Conservation (phyloP, 805 yeast species). For the Candida wancherniae region DNA sequence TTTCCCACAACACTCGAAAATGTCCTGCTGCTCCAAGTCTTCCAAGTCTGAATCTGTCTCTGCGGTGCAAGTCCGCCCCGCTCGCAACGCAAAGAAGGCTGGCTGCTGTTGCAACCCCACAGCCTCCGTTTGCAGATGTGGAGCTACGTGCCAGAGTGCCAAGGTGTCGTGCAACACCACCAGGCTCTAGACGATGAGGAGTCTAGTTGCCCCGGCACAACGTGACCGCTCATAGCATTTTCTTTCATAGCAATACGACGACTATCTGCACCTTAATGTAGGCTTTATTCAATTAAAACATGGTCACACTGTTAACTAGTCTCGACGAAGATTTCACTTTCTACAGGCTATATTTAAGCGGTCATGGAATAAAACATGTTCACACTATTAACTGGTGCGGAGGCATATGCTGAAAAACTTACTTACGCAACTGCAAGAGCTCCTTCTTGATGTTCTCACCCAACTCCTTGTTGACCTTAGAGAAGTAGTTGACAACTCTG, state of each 20-base stretch:
- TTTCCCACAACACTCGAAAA: constrained; percentile 4
- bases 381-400: too few species aligned
- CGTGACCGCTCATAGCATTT: too few species aligned
- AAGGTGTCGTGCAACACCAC: constrained; percentile 42
- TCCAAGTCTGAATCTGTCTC: constrained; percentile 11
- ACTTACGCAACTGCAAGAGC: constrained; percentile 48
- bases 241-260: too few species aligned
- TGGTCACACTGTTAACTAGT: too few species aligned
- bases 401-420: constrained; percentile 22
- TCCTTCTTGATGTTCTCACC: constrained; percentile 66
- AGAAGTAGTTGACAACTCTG: constrained; percentile 69
- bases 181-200: constrained; percentile 24
- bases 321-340: background rate
- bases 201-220: too few species aligned
- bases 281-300: too few species aligned
- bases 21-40: constrained; percentile 17
- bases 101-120: constrained; percentile 24
- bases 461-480: constrained; percentile 64
- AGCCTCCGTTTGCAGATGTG: constrained; percentile 38
- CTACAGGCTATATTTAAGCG: too few species aligned
- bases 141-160: constrained; percentile 36
- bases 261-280: too few species aligned
- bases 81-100: constrained; percentile 12
- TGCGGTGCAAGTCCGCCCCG: constrained; percentile 7
- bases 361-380: too few species aligned